A percentile compares a stretch with the other conserved stretches of the same genome.
Evolutionary conservation across 2,329 filamentous ascomycete species (phyloP).

Genomic region (Diaporthe sp.): DNA sequence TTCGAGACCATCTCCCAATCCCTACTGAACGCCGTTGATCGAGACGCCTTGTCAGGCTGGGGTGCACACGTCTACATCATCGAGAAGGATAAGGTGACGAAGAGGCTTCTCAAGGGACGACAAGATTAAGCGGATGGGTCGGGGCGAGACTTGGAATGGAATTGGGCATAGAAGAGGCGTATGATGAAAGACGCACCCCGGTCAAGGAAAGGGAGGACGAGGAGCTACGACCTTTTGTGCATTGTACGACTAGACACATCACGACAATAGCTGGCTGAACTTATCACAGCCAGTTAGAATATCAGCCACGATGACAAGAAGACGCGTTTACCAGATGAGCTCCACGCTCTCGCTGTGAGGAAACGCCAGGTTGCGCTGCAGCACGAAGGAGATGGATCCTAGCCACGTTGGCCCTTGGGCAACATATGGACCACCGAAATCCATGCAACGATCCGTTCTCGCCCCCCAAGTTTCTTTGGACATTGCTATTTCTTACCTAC

Average conservation of each 20-base stretch:
- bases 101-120: slow-evolving; percentile 97
- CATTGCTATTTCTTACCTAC: too few relatives aligned
- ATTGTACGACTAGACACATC: slow-evolving; percentile 43
- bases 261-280: slow-evolving; percentile 35
- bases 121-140: slow-evolving; percentile 78
- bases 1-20: slow-evolving; percentile 99
- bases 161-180: slow-evolving; percentile 15
- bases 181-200: slow-evolving; percentile 25
- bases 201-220: slow-evolving; percentile 30
- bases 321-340: background rate
- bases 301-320: slow-evolving; percentile 35
- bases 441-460: too few relatives aligned
- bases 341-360: background rate
- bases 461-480: too few relatives aligned
- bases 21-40: slow-evolving; percentile 93
- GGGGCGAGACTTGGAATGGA: slow-evolving; percentile 1
- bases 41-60: slow-evolving; percentile 97
- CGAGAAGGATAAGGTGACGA: slow-evolving; percentile 99
- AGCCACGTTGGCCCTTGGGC: too few relatives aligned
- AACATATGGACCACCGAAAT: too few relatives aligned
- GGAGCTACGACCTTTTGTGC: slow-evolving; percentile 40
- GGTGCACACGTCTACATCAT: slow-evolving; percentile 99
- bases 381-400: too few relatives aligned
- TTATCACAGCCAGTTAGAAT: slow-evolving; percentile 30
- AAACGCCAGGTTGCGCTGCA: too few relatives aligned